Percentiles rank a stretch among this genome's conserved stretches.
phyloP scores from a whole-genome alignment of 1,284 basidiomycete genomes.

The Sanghuangporus baumii region DNA sequence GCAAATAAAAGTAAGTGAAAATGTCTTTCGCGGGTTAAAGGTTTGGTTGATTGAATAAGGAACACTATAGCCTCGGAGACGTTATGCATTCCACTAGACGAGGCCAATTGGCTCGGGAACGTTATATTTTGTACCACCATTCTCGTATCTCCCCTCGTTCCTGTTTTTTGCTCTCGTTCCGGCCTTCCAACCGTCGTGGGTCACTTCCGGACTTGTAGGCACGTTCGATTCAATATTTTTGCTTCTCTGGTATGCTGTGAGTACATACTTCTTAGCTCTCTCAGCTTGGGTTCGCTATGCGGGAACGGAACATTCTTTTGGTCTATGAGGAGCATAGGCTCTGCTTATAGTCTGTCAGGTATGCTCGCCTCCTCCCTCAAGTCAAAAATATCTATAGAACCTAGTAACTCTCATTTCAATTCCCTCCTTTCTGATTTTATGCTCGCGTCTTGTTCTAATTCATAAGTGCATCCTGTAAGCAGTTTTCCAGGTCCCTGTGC shows the following conservation, averaged over 20 bases:
- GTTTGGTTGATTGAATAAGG: background rate
- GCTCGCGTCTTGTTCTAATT: slow-evolving; percentile 31
- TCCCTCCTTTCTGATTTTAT: too few species aligned
- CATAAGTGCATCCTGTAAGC: slow-evolving; percentile 54
- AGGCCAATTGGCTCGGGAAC: slow-evolving; percentile 76
- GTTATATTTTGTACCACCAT: slow-evolving; percentile 56
- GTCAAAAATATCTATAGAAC: background rate
- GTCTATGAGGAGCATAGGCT: slow-evolving; percentile 44
- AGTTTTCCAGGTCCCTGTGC: slow-evolving; percentile 61
- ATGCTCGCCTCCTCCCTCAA: slow-evolving; percentile 13
- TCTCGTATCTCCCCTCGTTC: slow-evolving; percentile 52
- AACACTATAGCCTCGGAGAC: slow-evolving; percentile 43
- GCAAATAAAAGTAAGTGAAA: slow-evolving; percentile 48
- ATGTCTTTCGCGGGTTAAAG: background rate
- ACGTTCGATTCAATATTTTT: background rate
- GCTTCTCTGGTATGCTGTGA: slow-evolving; percentile 44
- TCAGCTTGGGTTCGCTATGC: slow-evolving; percentile 73
- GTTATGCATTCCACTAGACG: slow-evolving; percentile 55
- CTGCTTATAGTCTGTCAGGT: slow-evolving; percentile 70
- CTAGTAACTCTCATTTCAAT: too few species aligned
- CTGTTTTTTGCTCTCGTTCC: slow-evolving; percentile 47
- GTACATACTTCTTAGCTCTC: slow-evolving; percentile 45
- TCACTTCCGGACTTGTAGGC: slow-evolving; percentile 8
- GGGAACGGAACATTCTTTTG: slow-evolving; percentile 50
- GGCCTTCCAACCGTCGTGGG: slow-evolving; percentile 57